These are phyloP conservation scores for Clitoria ternatea DNA, from an alignment of 306 rosid species.

Conservation along the genomic window DNA sequence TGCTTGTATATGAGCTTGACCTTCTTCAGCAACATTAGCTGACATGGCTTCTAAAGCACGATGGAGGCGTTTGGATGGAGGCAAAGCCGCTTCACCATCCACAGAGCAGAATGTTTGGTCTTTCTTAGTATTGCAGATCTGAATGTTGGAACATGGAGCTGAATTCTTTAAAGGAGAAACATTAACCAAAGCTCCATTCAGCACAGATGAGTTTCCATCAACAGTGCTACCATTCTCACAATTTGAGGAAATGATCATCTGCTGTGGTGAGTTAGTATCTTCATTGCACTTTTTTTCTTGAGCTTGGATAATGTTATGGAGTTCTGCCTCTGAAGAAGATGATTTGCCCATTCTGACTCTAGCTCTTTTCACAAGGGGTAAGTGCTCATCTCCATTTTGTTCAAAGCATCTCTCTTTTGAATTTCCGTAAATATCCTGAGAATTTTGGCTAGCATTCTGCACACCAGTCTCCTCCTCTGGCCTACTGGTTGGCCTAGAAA, in stretches of 20 bases:
- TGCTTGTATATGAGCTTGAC: slow-evolving; percentile 38
- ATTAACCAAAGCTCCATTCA: slow-evolving; percentile 39
- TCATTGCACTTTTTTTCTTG: slow-evolving; percentile 51
- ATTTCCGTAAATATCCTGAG: slow-evolving; percentile 44
- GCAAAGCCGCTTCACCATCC: slow-evolving; percentile 87
- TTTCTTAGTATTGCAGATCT: slow-evolving; percentile 46
- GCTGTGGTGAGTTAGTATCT: slow-evolving; percentile 29
- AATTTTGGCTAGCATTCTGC: slow-evolving; percentile 45
- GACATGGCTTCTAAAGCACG: slow-evolving; percentile 99
- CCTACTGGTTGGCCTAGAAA: slow-evolving; percentile 36
- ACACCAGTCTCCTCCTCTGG: slow-evolving; percentile 44
- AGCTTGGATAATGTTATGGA: slow-evolving; percentile 29
- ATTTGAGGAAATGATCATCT: slow-evolving; percentile 36
- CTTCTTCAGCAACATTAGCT: slow-evolving; percentile 86
- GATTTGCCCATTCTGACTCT: slow-evolving; percentile 89
- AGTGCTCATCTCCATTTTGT: slow-evolving; percentile 90
- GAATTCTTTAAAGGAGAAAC: slow-evolving; percentile 41
- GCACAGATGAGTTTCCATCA: slow-evolving; percentile 37
- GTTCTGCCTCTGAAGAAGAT: slow-evolving; percentile 54
- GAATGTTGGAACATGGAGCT: slow-evolving; percentile 38
- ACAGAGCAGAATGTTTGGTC: slow-evolving; percentile 61
- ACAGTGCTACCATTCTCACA: slow-evolving; percentile 40
- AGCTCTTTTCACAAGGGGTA: slow-evolving; percentile 89
- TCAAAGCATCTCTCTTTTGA: slow-evolving; percentile 45
- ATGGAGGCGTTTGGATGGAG: slow-evolving; percentile 93